Percentiles rank a stretch among this genome's conserved stretches.
phyloP scores from a whole-genome alignment of 495 filamentous ascomycete genomes.

The Penicillium crystallinum region DNA sequence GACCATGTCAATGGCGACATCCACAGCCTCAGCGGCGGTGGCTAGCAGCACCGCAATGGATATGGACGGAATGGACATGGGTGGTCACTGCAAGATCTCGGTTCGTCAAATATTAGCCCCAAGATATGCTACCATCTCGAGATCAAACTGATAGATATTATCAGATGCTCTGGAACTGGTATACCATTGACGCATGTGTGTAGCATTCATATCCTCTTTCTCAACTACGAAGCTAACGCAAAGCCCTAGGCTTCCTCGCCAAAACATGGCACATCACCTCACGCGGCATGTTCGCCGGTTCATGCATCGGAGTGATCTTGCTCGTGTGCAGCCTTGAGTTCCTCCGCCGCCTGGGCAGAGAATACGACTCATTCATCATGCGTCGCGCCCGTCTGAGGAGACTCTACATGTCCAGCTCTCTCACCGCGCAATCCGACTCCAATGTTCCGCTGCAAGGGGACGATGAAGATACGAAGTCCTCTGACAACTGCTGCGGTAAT shows the following conservation, averaged over 20 bases:
- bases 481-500: background rate
- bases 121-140: background rate
- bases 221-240: constrained; percentile 1
- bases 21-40: constrained; percentile 1
- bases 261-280: constrained; percentile 60
- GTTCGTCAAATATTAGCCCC: constrained; percentile 17
- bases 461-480: background rate
- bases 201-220: background rate
- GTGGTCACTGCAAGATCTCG: constrained; percentile 39
- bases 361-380: constrained; percentile 58
- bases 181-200: constrained; percentile 60
- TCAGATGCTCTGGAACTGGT: constrained; percentile 77
- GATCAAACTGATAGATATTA: constrained; percentile 1
- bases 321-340: constrained; percentile 61
- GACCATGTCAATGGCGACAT: background rate
- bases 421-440: background rate
- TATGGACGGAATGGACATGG: constrained; percentile 29
- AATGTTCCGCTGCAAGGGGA: background rate
- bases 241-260: constrained; percentile 53
- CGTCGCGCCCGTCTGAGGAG: constrained; percentile 29
- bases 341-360: constrained; percentile 52
- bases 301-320: constrained; percentile 63
- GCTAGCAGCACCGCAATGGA: constrained; percentile 17
- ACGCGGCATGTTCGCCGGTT: constrained; percentile 57
- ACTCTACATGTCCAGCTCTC: constrained; percentile 10